A percentile compares a stretch with the other conserved stretches of the same genome.
phyloP scores from a whole-genome alignment of 2,329 filamentous ascomycete species.

The Sclerotinia nivalis region DNA sequence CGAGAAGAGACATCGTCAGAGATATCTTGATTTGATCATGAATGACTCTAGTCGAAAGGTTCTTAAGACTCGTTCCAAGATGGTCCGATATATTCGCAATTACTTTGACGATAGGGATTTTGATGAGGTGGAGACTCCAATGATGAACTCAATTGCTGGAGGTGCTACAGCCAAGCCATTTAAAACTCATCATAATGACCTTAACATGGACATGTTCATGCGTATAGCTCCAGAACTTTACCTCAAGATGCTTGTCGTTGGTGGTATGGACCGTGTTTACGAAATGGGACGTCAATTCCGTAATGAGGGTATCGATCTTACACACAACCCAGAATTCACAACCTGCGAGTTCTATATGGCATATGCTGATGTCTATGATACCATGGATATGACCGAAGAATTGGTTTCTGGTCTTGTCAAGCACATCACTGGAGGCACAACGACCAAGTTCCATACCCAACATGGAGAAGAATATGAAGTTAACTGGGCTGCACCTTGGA shows the following conservation, averaged over 20 bases:
- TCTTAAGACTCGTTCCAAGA: conserved; percentile 82
- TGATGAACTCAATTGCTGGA: conserved; percentile 95
- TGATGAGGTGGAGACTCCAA: conserved; percentile 92
- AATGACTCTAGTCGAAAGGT: conserved; percentile 79
- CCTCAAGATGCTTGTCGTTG: conserved; percentile 93
- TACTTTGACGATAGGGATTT: conserved; percentile 90
- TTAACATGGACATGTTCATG: conserved; percentile 93
- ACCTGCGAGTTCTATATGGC: conserved; percentile 97
- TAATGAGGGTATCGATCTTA: conserved; percentile 88
- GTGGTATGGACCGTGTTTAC: conserved; percentile 91
- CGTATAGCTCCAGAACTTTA: conserved; percentile 93
- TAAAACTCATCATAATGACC: conserved; percentile 92
- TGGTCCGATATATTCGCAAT: conserved; percentile 80
- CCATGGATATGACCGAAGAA: conserved; percentile 90
- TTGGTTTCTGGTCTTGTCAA: conserved; percentile 88
- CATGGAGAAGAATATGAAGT: conserved; percentile 83
- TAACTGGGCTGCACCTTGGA: conserved; percentile 96
- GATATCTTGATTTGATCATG: conserved; percentile 96
- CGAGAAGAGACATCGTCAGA: conserved; percentile 88
- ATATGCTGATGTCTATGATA: conserved; percentile 86
- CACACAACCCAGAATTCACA: conserved; percentile 98
- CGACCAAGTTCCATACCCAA: conserved; percentile 84
- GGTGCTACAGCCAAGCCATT: conserved; percentile 96
- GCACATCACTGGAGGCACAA: conserved; percentile 80
- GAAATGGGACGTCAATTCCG: conserved; percentile 95